Percentiles rank a stretch among this genome's conserved stretches.
These are phyloP conservation scores for Lobosporangium transversale DNA, from an alignment of 192 early-diverging fungal species.

Conservation along the genomic window DNA sequence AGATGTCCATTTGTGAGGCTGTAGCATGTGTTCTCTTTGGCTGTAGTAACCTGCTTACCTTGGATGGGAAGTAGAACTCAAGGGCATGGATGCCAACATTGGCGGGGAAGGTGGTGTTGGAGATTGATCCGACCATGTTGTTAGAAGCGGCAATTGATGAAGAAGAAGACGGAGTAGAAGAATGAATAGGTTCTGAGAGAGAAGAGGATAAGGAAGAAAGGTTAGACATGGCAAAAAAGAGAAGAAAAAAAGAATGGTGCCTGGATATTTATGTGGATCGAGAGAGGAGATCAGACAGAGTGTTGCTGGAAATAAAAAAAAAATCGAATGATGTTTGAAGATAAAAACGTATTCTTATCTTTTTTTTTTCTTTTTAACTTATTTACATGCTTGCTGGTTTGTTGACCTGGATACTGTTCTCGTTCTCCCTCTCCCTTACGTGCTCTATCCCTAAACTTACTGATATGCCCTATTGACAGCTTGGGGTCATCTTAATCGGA, in stretches of 20 bases:
- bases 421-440: too few species aligned
- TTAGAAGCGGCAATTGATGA: neutral
- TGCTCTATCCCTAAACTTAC: too few species aligned
- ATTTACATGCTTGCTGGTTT: too few species aligned
- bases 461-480: too few species aligned
- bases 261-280: neutral
- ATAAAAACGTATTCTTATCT: neutral
- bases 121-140: constrained; percentile 46
- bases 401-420: too few species aligned
- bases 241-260: neutral
- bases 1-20: too few species aligned
- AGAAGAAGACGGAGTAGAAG: constrained; percentile 10
- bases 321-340: neutral
- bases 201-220: neutral
- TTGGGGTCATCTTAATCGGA: too few species aligned
- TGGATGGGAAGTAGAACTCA: constrained; percentile 72
- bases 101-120: constrained; percentile 56
- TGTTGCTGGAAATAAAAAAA: neutral
- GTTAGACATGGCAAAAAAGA: neutral
- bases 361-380: neutral
- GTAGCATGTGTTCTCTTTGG: too few species aligned
- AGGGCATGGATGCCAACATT: constrained; percentile 74
- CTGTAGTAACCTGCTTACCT: too few species aligned
- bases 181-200: neutral
- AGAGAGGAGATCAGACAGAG: neutral